Evolutionary conservation across 495 filamentous ascomycete genomes (phyloP).

Genomic region (Aspergillus leporis): DNA sequence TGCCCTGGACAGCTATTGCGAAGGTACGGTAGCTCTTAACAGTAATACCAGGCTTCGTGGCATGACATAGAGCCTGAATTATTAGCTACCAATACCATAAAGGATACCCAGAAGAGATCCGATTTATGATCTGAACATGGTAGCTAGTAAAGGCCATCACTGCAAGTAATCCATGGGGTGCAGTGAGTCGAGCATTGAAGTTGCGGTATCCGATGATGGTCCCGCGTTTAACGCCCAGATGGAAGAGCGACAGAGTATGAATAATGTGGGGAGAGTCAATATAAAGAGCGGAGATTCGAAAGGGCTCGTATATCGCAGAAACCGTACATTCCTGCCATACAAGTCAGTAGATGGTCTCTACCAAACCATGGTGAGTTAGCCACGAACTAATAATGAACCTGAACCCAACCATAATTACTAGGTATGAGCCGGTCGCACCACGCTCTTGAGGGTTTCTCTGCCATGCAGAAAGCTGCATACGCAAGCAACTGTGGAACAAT

Average conservation of each 20-base stretch:
- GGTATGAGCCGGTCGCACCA: conserved; percentile 76
- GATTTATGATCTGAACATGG: conserved; percentile 90
- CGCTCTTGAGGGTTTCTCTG: conserved; percentile 44
- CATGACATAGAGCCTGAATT: conserved; percentile 32
- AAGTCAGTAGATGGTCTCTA: conserved; percentile 16
- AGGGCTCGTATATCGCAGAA: conserved; percentile 89
- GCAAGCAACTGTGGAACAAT: conserved; percentile 73
- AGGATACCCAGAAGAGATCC: conserved; percentile 85
- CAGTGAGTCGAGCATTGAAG: conserved; percentile 58
- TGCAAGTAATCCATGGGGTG: conserved; percentile 72
- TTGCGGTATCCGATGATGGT: conserved; percentile 32
- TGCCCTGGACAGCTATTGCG: conserved; percentile 56
- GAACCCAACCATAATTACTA: conserved; percentile 90
- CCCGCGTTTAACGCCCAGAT: conserved; percentile 44
- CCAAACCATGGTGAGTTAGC: not conserved
- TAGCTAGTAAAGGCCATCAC: conserved; percentile 72
- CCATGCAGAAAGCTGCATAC: conserved; percentile 68
- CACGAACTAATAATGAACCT: conserved; percentile 82
- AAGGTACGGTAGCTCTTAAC: conserved; percentile 23
- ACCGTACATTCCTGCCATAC: conserved; percentile 71
- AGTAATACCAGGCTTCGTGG: conserved; percentile 11
- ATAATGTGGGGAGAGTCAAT: conserved; percentile 76
- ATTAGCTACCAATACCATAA: conserved; percentile 86
- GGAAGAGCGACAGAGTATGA: conserved; percentile 63
- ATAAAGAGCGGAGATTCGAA: conserved; percentile 87